Evolutionary conservation across 148 eudicot genomes (phyloP), one percentile per base, ranked within the genome.

Genomic region (Persicaria tinctoria): DNA sequence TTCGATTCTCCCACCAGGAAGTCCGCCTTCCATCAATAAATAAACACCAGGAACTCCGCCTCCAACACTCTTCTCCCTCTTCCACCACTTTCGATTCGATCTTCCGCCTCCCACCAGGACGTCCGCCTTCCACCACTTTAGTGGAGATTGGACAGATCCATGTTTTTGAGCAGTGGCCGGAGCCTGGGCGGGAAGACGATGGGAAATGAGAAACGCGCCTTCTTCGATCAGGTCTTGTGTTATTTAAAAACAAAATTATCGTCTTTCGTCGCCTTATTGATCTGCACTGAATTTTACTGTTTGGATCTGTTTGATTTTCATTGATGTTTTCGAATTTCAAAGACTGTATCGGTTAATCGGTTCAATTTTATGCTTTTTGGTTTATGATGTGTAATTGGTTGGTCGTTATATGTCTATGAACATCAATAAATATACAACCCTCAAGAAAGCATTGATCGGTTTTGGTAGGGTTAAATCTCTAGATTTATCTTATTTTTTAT

Each of bases 161-260:
- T 77, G 60, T 94, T 82, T 94, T 94, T 76, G 75, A 85, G 76
- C 82, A 85, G 55, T 94, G 98, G 98, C 82, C 90, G 46, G 82
- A 84, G 23, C 92, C 88, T 46, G 98, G 97, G 4, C 80, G 85
- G 55, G 91, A 94, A 66, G 98, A 91, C 76, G 90, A 87, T 73
- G 82, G 86, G 80, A 94, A 94, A 76, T 23, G 27, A 23, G 27
- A 23, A 23, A 23, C 53, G 54, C 18, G 87, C 85, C 32, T 88
- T 91, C 77, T 88, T 91, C 55, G 88, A 91, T 74, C 98, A 94
- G 97, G 98, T 91, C 9, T 69, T 77, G 14, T 51, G 14, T 16
- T 41, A 60, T 23, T 23, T n/a, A 0, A 32, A 53, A 69, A 59
- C 62, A 6, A 7, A 20, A 49, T 75, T 74, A 57, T 20, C 56